Conservation (phyloP, 345 rosid genomes). For the Nephelium lappaceum region DNA sequence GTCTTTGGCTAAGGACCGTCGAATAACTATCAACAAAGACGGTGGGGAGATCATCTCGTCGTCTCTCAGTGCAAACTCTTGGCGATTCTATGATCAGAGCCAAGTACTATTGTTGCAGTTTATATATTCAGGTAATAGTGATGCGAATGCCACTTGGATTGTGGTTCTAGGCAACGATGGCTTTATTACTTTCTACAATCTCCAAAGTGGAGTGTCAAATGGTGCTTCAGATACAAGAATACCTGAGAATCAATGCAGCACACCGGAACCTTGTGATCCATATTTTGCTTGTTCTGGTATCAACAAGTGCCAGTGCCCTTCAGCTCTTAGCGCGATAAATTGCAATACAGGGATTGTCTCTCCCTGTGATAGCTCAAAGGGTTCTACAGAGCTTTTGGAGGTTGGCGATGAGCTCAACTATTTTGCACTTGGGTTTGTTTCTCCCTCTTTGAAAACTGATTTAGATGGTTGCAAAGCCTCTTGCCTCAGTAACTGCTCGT, state of each 20-base stretch:
- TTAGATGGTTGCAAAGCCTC: conserved; percentile 67
- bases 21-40: conserved; percentile 41
- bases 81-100: conserved; percentile 70
- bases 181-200: conserved; percentile 58
- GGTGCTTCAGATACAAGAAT: conserved; percentile 49
- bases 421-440: conserved; percentile 60
- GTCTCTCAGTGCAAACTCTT: conserved; percentile 60
- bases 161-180: conserved; percentile 74
- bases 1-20: conserved; percentile 59
- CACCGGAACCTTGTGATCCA: conserved; percentile 69
- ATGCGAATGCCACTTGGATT: conserved; percentile 67
- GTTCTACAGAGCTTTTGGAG: conserved; percentile 49
- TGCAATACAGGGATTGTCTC: conserved; percentile 60
- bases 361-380: conserved; percentile 49
- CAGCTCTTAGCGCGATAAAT: conserved; percentile 40
- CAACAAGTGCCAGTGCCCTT: conserved; percentile 64
- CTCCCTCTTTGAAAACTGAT: conserved; percentile 55
- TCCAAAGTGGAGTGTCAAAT: conserved; percentile 29
- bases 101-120: conserved; percentile 61
- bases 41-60: conserved; percentile 53
- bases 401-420: conserved; percentile 60
- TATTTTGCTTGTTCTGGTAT: conserved; percentile 57
- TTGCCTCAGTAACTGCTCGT: conserved; percentile 73
- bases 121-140: conserved; percentile 31
- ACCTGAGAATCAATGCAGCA: conserved; percentile 63